Percentiles rank a stretch among this genome's conserved stretches.
phyloP scores from a whole-genome alignment of 352 stramenopile species.

The Globisporangium nunn region DNA sequence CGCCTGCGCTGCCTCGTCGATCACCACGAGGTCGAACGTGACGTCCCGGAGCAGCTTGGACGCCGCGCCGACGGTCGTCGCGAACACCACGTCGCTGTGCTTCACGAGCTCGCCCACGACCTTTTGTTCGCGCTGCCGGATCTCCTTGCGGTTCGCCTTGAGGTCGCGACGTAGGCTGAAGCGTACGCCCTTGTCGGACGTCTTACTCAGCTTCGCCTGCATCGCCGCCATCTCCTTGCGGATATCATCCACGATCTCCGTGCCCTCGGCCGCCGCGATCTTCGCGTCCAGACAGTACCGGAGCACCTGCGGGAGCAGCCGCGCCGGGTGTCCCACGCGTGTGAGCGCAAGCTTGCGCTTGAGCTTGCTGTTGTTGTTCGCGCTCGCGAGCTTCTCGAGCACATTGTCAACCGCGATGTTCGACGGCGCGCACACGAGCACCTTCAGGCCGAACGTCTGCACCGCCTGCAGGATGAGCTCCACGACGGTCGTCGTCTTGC shows the following conservation, averaged over 20 bases:
- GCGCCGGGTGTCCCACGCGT: conserved; percentile 92
- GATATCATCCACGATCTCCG: conserved; percentile 94
- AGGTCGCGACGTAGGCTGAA: conserved; percentile 71
- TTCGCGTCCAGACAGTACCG: conserved; percentile 93
- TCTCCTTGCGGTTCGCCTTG: conserved; percentile 92
- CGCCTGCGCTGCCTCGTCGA: conserved; percentile 96
- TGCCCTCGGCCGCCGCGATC: conserved; percentile 89
- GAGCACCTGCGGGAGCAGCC: conserved; percentile 88
- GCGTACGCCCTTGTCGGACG: conserved; percentile 35
- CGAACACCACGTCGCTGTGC: conserved; percentile 93
- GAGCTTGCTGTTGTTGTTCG: neutral
- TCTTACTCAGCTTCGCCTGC: conserved; percentile 52
- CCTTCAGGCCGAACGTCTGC: conserved; percentile 65
- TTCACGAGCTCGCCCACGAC: conserved; percentile 89
- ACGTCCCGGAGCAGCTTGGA: conserved; percentile 87
- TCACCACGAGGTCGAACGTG: conserved; percentile 94
- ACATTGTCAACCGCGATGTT: conserved; percentile 99
- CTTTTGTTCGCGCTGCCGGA: conserved; percentile 89
- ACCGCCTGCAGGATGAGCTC: conserved; percentile 95
- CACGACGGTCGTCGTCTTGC: conserved; percentile 97
- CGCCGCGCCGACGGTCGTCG: conserved; percentile 94
- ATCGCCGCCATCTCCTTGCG: conserved; percentile 84
- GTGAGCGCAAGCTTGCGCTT: conserved; percentile 34
- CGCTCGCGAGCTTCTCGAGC: conserved; percentile 87
- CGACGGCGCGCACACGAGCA: conserved; percentile 95